Conservation (phyloP, 768 basidiomycete genomes). For the Russula olivacea region DNA sequence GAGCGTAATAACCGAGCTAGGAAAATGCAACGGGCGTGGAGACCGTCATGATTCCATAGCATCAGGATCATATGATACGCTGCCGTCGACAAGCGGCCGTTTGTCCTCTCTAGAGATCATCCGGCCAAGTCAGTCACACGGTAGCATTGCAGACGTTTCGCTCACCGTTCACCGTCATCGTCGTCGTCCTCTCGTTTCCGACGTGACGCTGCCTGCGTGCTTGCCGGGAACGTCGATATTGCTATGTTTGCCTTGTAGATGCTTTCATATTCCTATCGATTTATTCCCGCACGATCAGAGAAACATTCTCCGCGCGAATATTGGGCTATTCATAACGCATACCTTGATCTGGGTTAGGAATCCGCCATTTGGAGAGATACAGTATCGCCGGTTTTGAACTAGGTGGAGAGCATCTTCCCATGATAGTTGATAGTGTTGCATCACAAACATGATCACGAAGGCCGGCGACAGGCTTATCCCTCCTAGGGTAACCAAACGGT, state of each 20-base stretch:
- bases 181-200: constrained; percentile 70
- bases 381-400: constrained; percentile 88
- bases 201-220: constrained; percentile 41
- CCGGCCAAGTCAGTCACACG: background rate
- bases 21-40: constrained; percentile 2
- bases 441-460: constrained; percentile 90
- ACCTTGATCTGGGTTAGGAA: constrained; percentile 93
- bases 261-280: constrained; percentile 78
- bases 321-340: constrained; percentile 13
- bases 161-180: constrained; percentile 42
- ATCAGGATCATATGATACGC: constrained; percentile 19
- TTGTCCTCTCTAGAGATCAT: constrained; percentile 37
- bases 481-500: constrained; percentile 38
- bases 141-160: background rate
- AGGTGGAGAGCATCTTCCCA: constrained; percentile 88
- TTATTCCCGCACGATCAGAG: constrained; percentile 8
- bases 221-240: constrained; percentile 51
- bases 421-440: constrained; percentile 73
- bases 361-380: constrained; percentile 88
- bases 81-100: constrained; percentile 33
- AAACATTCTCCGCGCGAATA: background rate
- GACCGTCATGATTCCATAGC: constrained; percentile 34
- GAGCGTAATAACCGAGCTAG: background rate
- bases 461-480: constrained; percentile 85
- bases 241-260: constrained; percentile 79